Percentiles rank a stretch among this genome's conserved stretches.
phyloP scores from a whole-genome alignment of 352 stramenopile species.

The Phytophthora syringae region DNA sequence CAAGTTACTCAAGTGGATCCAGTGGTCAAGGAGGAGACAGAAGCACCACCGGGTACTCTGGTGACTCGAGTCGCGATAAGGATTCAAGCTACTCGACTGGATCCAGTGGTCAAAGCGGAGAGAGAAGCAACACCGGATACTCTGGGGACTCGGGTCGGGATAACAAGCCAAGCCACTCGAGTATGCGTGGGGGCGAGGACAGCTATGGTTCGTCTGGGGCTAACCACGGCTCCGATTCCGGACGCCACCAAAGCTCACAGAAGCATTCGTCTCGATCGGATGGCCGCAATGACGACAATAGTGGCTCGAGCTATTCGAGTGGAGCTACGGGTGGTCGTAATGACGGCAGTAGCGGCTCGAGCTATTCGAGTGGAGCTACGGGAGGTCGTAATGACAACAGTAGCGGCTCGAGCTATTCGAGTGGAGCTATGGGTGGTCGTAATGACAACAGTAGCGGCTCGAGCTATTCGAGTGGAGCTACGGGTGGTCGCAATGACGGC shows the following conservation, averaged over 20 bases:
- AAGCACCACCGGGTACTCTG: constrained; percentile 16
- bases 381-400: no score
- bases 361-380: constrained; percentile 12
- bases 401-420: constrained; percentile 14
- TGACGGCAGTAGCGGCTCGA: constrained; percentile 21
- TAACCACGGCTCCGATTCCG: no score
- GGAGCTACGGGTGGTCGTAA: no score
- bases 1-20: constrained; percentile 26
- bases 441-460: constrained; percentile 14
- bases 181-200: not conserved
- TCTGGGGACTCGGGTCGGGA: not conserved
- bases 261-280: constrained; percentile 9
- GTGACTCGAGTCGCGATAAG: constrained; percentile 1
- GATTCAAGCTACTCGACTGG: no score
- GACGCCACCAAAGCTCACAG: constrained; percentile 7
- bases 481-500: constrained; percentile 3
- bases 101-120: constrained; percentile 2
- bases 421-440: constrained; percentile 1
- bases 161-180: constrained; percentile 14
- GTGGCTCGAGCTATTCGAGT: no score
- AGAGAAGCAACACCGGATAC: constrained; percentile 25
- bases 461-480: constrained; percentile 12
- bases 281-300: constrained; percentile 8
- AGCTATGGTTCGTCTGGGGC: constrained; percentile 1
- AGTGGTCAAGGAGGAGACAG: constrained; percentile 18